Evolutionary conservation across 2,329 filamentous ascomycete genomes (phyloP), one percentile per base, ranked within the genome.

Genomic region (Podosphaera xanthii): DNA sequence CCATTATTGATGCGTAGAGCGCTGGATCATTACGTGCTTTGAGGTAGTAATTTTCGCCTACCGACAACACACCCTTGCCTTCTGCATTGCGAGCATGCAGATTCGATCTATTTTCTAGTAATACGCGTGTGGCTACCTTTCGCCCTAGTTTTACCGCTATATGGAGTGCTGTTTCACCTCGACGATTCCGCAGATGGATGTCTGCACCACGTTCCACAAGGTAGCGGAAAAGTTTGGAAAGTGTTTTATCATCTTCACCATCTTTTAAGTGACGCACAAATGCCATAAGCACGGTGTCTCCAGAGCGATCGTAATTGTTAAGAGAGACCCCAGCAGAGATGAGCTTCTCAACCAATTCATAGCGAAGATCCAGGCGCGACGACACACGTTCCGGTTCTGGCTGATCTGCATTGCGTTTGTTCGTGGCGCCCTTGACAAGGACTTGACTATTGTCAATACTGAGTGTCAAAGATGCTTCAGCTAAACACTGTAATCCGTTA

Each of bases 401-500:
- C 35, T 54, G 35, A 6, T 56, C 52, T 48, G 52, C 42, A 38
- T 59, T 59, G 4, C 50, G 58, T 44, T 58, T 60, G 33, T 58
- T 57, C 8, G 59, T 30, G 44, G 44, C 52, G 14, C 50, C 38
- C 42, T 48, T 57, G 9, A 38, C 36, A 36, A 40, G 35, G 5
- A 55, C 49, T 14, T 55, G 58, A 22, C 52, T 50, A 56, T 54
- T 53, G 46, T 56, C 42, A 31, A 60, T 60, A 31, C 57, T 58
- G 12, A 58, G 44, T 5, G 57, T 58, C 9, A 58, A 31, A 30
- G 57, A 58, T 36, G 57, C 62, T 57, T 60, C 62, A 36, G 61
- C 62, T 12, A 63, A 42, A 50, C 62, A 63, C 44, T 63, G 62
- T 8, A 63, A 54, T 36, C 61, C 63, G 58, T 64, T 64, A 1